These are phyloP conservation scores for Lycium ferocissimum DNA, from an alignment of 257 asterid genomes.

Conservation along the genomic window DNA sequence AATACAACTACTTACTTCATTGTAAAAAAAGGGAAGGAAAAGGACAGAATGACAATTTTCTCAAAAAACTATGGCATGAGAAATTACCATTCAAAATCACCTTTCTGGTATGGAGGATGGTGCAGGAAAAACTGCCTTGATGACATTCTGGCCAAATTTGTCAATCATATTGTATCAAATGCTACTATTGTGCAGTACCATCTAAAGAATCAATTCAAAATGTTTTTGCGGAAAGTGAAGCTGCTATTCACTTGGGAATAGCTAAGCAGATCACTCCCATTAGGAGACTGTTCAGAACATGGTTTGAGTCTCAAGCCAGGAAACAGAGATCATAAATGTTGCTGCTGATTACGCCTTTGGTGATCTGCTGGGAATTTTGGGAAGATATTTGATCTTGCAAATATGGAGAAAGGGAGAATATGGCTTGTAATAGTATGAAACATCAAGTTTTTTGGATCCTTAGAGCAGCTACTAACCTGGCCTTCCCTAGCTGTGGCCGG, in stretches of 20 bases:
- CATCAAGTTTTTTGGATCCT: not conserved
- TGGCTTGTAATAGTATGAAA: not conserved
- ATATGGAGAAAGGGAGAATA: not conserved
- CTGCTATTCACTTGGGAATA: slow-evolving; percentile 14
- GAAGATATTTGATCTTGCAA: not conserved
- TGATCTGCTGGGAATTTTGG: not conserved
- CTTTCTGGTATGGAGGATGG: not conserved
- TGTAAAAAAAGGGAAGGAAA: too few species aligned
- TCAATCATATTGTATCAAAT: not conserved
- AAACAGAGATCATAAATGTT: not conserved
- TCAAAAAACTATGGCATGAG: not conserved
- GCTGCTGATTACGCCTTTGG: not conserved
- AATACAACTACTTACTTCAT: too few species aligned
- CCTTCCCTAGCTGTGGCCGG: not conserved
- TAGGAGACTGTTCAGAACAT: not conserved
- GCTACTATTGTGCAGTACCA: not conserved
- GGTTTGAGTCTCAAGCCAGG: not conserved
- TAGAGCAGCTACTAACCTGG: not conserved
- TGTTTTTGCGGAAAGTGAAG: not conserved
- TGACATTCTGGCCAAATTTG: not conserved
- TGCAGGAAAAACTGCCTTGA: not conserved
- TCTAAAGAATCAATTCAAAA: not conserved
- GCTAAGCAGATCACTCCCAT: not conserved
- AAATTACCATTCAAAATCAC: not conserved
- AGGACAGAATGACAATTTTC: not conserved